phyloP scores from a whole-genome alignment of 2,329 filamentous ascomycete genomes.

The Xylogone sp. region DNA sequence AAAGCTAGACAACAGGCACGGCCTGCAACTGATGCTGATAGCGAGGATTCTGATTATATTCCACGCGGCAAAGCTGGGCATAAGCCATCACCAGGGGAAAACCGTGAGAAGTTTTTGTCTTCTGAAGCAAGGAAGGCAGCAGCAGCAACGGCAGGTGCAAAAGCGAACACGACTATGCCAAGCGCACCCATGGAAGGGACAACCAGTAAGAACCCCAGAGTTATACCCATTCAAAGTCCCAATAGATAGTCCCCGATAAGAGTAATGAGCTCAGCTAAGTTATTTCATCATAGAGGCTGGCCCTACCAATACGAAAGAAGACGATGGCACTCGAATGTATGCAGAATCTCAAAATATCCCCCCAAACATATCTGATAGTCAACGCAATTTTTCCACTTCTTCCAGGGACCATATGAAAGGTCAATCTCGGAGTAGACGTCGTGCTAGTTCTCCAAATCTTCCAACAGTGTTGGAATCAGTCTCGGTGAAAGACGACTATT shows the following conservation, averaged over 20 bases:
- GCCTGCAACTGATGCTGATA: constrained; percentile 2
- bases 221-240: not conserved
- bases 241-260: not conserved
- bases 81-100: not conserved
- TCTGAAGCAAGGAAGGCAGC: not conserved
- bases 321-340: not conserved
- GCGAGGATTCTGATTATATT: not conserved
- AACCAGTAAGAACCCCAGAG: not conserved
- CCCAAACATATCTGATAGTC: not conserved
- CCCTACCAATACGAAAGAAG: not conserved
- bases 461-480: constrained; percentile 13
- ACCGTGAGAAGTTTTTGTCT: not conserved
- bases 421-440: not conserved
- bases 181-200: not conserved
- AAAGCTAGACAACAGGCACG: constrained; percentile 6
- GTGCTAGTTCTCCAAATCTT: constrained; percentile 4
- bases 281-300: not conserved
- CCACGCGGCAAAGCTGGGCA: not conserved
- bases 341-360: not conserved
- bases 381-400: not conserved
- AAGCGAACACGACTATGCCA: not conserved
- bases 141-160: not conserved
- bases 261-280: not conserved
- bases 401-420: not conserved
- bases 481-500: constrained; percentile 3